Conservation (phyloP, 257 asterid genomes). For the Plantago elongata region DNA sequence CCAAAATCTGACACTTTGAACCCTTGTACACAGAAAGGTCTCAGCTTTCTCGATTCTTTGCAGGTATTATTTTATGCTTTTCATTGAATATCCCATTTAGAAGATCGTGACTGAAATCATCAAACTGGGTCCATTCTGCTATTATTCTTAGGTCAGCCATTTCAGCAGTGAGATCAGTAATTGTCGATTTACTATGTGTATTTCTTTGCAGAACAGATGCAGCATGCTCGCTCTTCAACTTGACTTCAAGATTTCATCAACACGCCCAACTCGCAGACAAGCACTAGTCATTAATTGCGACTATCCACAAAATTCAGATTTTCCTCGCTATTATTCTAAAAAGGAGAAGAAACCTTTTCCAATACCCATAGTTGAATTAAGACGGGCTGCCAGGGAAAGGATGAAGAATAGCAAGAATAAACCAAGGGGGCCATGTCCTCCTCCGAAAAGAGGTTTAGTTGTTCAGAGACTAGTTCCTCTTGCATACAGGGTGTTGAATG, state of each 20-base stretch:
- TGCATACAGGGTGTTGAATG: conserved; percentile 70
- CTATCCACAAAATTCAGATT: conserved; percentile 84
- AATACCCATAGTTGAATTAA: conserved; percentile 75
- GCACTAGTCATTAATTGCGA: conserved; percentile 40
- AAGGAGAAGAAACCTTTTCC: conserved; percentile 95
- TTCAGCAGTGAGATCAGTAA: neutral
- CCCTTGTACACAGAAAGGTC: conserved; percentile 25
- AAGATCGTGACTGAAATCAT: neutral
- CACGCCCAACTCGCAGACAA: conserved; percentile 26
- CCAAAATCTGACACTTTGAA: conserved; percentile 34
- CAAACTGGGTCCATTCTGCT: neutral
- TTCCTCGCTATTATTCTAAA: conserved; percentile 79
- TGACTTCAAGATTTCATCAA: conserved; percentile 27
- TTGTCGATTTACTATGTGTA: conserved; percentile 6
- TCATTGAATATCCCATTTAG: neutral
- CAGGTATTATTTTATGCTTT: conserved; percentile 35
- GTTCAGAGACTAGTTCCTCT: conserved; percentile 61
- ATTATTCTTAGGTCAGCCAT: neutral
- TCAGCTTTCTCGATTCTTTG: conserved; percentile 56
- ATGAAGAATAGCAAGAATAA: conserved; percentile 53
- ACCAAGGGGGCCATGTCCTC: conserved; percentile 58
- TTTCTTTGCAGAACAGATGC: conserved; percentile 44
- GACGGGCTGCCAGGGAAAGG: conserved; percentile 89
- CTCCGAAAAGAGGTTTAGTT: conserved; percentile 83
- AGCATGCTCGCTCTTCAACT: conserved; percentile 26